Evolutionary conservation across 2,329 filamentous ascomycete genomes (phyloP).

Genomic region (Monilinia polystroma): DNA sequence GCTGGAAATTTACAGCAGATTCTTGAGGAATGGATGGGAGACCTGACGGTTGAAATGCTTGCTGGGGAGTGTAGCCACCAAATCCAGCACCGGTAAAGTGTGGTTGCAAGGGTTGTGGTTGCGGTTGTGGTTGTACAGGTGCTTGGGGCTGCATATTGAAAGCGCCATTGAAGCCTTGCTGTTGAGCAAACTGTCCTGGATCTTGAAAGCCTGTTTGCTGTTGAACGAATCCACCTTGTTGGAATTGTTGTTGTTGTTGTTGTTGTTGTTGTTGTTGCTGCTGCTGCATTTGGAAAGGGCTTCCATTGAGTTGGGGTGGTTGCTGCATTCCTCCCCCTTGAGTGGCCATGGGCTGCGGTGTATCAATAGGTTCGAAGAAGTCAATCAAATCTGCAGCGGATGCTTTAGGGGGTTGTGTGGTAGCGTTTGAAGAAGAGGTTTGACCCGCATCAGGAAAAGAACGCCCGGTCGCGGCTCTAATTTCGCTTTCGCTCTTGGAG

Average conservation of each 20-base stretch:
- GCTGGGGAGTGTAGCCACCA: slow-evolving; percentile 73
- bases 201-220: slow-evolving; percentile 46
- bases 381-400: slow-evolving; percentile 81
- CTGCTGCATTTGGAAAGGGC: slow-evolving; percentile 36
- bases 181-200: slow-evolving; percentile 46
- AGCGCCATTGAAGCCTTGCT: slow-evolving; percentile 39
- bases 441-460: slow-evolving; percentile 38
- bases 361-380: slow-evolving; percentile 92
- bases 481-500: slow-evolving; percentile 41
- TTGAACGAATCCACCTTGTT: slow-evolving; percentile 45
- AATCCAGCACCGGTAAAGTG: slow-evolving; percentile 76
- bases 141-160: slow-evolving; percentile 31
- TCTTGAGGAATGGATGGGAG: slow-evolving; percentile 60
- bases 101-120: slow-evolving; percentile 52
- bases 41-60: slow-evolving; percentile 54
- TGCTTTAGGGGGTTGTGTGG: slow-evolving; percentile 51
- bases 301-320: slow-evolving; percentile 36
- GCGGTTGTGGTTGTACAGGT: slow-evolving; percentile 33
- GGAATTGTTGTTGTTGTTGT: slow-evolving; percentile 43
- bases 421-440: slow-evolving; percentile 44
- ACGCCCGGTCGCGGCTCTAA: slow-evolving; percentile 34
- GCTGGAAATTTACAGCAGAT: slow-evolving; percentile 51
- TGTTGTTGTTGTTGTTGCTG: slow-evolving; percentile 41
- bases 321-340: slow-evolving; percentile 45
- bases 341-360: slow-evolving; percentile 68